Evolutionary conservation across 2,329 filamentous ascomycete species (phyloP), one percentile per base, ranked within the genome.

Genomic region (Mycosphaerelloides madeirae): DNA sequence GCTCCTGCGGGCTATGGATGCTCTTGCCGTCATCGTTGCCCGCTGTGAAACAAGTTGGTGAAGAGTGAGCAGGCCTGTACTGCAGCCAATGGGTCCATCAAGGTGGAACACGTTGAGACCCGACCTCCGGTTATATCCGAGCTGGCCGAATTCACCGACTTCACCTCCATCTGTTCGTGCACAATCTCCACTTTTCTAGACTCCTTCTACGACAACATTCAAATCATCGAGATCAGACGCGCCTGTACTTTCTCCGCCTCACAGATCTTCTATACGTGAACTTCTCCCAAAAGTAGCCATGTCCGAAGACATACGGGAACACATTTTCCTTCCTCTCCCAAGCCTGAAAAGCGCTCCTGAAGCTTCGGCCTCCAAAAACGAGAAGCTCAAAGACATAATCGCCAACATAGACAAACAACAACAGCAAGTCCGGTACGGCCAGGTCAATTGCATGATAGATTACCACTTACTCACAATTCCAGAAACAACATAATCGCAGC

Each of bases 391-490:
- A 15, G 44, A 43, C 39, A 58, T 58, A 38, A 52, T 58, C 22
- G 22, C 48, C 13, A 59, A 59, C 29, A 42, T 59, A 16, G 55
- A 58, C 6, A 43, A 46, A 9, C 45, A 55, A 14, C 51, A 59
- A 5, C 45, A 54, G 6, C 31, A 44, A 28, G 50, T 49, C 18
- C 41, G 38, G 49, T 53, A 31, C 8, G 41, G 9, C 19, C n/a
- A n/a, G n/a, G n/a, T n/a, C n/a, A n/a, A n/a, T n/a, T n/a, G n/a
- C n/a, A n/a, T n/a, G n/a, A n/a, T n/a, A n/a, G n/a, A n/a, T n/a
- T n/a, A n/a, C n/a, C n/a, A n/a, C 46, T 43, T 19, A 45, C 16
- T 16, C 3, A 14, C 14, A 8, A 2, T 14, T 25, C 36, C 42
- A 44, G 36, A 16, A 20, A 46, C 28, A 49, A 46, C 36, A 54